A percentile compares a stretch with the other conserved stretches of the same genome.
These are phyloP conservation scores for Pterocarpus santalinus DNA, from an alignment of 306 rosid species.

Conservation along the genomic window DNA sequence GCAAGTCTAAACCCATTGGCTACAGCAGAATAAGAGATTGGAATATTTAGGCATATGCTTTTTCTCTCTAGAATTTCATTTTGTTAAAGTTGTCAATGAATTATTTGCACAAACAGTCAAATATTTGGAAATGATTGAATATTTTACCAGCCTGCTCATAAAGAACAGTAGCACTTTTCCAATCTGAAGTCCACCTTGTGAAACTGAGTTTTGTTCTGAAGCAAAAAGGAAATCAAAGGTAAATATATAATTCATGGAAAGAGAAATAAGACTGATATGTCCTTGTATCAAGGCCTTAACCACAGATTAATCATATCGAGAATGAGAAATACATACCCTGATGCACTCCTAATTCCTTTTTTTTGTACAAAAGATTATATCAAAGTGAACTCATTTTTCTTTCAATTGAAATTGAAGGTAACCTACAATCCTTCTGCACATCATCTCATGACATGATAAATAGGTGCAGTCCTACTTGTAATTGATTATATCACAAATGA, in stretches of 20 bases:
- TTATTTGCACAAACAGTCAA: conserved; percentile 33
- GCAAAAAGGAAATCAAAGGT: neutral
- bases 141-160: conserved; percentile 92
- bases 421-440: neutral
- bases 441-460: too few relatives aligned
- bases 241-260: conserved; percentile 26
- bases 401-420: neutral
- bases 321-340: conserved; percentile 6
- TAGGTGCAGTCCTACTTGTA: neutral
- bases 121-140: neutral
- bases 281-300: neutral
- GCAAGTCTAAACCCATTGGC: conserved; percentile 82
- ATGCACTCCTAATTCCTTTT: neutral
- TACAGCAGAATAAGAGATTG: conserved; percentile 52
- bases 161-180: conserved; percentile 80
- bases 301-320: conserved; percentile 3
- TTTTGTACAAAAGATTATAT: too few relatives aligned
- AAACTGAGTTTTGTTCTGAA: conserved; percentile 86
- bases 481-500: neutral
- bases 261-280: neutral
- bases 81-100: neutral
- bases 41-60: neutral
- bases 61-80: neutral
- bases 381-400: conserved; percentile 2
- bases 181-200: conserved; percentile 96